Evolutionary conservation across 345 rosid species (phyloP).

Genomic region (Syzygium grande): DNA sequence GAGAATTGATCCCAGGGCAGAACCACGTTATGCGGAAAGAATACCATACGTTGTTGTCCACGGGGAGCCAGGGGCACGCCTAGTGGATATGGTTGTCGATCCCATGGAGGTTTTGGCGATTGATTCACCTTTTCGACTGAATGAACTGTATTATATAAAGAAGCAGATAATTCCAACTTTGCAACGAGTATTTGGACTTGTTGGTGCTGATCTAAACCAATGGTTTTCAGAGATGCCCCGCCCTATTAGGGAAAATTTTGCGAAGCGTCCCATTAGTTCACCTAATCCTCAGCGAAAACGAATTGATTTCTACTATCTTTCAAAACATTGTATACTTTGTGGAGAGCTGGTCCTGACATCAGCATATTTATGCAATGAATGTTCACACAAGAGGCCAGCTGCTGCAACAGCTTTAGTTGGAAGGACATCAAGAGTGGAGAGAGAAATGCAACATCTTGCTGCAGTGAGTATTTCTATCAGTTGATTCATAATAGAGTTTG

Average conservation of each 20-base stretch:
- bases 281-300: slow-evolving; percentile 48
- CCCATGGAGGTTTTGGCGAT: slow-evolving; percentile 73
- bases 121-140: slow-evolving; percentile 69
- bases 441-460: slow-evolving; percentile 83
- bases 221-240: slow-evolving; percentile 96
- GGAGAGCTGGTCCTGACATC: slow-evolving; percentile 79
- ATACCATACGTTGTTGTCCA: slow-evolving; percentile 91
- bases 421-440: slow-evolving; percentile 78
- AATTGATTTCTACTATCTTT: slow-evolving; percentile 82
- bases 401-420: slow-evolving; percentile 54
- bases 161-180: slow-evolving; percentile 95
- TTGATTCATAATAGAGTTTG: background rate
- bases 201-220: slow-evolving; percentile 67
- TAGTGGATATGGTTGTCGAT: slow-evolving; percentile 94
- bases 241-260: slow-evolving; percentile 48
- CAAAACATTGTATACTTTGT: slow-evolving; percentile 79
- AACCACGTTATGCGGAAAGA: slow-evolving; percentile 83
- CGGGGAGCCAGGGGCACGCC: slow-evolving; percentile 88
- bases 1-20: slow-evolving; percentile 87
- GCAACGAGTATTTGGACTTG: slow-evolving; percentile 82
- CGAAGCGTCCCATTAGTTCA: slow-evolving; percentile 39
- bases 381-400: slow-evolving; percentile 42
- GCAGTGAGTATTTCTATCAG: slow-evolving; percentile 37
- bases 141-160: slow-evolving; percentile 78
- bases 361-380: slow-evolving; percentile 53